phyloP scores from a whole-genome alignment of 495 filamentous ascomycete genomes.

The Cladorrhinum samala region DNA sequence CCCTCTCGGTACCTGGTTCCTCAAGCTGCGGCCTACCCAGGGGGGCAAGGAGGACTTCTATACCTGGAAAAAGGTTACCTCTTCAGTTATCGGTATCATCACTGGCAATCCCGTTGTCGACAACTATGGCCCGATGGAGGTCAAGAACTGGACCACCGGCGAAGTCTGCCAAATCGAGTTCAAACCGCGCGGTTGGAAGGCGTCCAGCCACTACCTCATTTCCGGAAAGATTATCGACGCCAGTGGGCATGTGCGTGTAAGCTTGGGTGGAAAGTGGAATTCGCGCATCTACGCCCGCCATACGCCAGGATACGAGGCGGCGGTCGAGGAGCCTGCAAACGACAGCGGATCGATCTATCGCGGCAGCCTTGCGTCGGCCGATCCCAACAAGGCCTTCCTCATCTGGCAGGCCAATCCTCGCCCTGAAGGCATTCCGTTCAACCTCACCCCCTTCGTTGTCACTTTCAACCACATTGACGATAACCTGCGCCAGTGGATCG shows the following conservation, averaged over 20 bases:
- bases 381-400: constrained; percentile 68
- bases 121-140: constrained; percentile 95
- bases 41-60: constrained; percentile 81
- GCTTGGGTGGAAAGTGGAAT: constrained; percentile 92
- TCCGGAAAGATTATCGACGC: constrained; percentile 74
- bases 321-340: constrained; percentile 55
- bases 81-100: constrained; percentile 96
- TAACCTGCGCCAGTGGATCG: constrained; percentile 60
- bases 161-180: constrained; percentile 89
- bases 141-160: constrained; percentile 94
- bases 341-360: constrained; percentile 27
- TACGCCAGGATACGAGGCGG: constrained; percentile 81
- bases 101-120: constrained; percentile 95
- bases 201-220: constrained; percentile 80
- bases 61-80: constrained; percentile 98
- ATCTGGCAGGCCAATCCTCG: constrained; percentile 86
- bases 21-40: constrained; percentile 71
- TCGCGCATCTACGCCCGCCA: constrained; percentile 92
- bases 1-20: constrained; percentile 93
- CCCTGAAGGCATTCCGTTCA: constrained; percentile 85
- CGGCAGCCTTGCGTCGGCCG: constrained; percentile 41
- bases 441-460: constrained; percentile 91
- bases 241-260: constrained; percentile 71
- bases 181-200: constrained; percentile 93
- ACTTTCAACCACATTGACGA: constrained; percentile 87